Evolutionary conservation across 495 filamentous ascomycete species (phyloP).

Genomic region (Beverwykella pulmonaria): DNA sequence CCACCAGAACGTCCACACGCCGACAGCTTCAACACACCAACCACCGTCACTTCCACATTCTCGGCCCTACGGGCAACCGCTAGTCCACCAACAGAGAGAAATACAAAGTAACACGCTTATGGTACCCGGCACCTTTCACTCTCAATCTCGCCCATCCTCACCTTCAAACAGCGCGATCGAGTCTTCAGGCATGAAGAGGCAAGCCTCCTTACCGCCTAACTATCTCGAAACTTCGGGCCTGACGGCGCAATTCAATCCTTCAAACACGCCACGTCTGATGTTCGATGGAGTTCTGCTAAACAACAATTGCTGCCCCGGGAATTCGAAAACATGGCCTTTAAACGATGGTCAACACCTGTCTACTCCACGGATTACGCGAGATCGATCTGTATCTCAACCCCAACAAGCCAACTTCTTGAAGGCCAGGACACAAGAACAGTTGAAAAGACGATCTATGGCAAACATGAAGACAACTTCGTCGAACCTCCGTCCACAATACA

Average conservation of each 20-base stretch:
- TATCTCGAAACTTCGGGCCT: background rate
- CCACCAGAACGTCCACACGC: background rate
- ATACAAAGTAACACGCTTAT: background rate
- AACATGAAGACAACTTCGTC: background rate
- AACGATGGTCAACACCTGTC: background rate
- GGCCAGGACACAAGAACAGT: background rate
- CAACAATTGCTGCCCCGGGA: background rate
- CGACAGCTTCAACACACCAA: background rate
- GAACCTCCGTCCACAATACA: background rate
- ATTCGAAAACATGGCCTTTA: background rate
- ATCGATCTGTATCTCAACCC: background rate
- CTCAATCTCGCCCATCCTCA: background rate
- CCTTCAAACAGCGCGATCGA: background rate
- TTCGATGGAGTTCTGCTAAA: background rate
- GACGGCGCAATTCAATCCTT: background rate
- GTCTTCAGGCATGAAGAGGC: background rate
- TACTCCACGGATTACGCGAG: background rate
- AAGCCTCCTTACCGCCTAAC: background rate
- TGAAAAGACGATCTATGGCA: background rate
- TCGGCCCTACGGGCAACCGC: conserved; percentile 16
- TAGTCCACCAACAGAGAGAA: background rate
- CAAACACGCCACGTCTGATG: background rate
- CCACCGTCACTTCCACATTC: conserved; percentile 7
- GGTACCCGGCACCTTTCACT: background rate
- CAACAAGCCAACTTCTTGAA: background rate